phyloP scores from a whole-genome alignment of 208 protist species.

The Crithidia mellificae region DNA sequence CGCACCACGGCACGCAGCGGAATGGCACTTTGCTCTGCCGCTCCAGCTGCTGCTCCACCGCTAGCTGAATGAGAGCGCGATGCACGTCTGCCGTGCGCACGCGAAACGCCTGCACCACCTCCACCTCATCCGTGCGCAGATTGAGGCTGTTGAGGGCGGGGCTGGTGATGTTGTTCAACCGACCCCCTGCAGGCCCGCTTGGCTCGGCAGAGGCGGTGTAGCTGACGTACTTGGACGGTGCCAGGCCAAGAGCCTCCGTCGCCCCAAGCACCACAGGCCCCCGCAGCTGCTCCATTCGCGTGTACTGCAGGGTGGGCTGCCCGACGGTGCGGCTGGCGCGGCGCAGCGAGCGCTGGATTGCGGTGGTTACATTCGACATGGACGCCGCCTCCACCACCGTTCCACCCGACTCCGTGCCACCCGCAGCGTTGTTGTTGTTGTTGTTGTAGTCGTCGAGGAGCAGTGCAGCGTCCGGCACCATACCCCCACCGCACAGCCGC shows the following conservation, averaged over 20 bases:
- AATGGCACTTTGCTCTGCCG: slow-evolving; percentile 8
- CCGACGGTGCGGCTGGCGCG: slow-evolving; percentile 69
- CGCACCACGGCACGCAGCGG: slow-evolving; percentile 29
- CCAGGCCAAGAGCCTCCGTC: slow-evolving; percentile 68
- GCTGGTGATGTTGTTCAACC: slow-evolving; percentile 6
- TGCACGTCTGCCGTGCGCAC: slow-evolving; percentile 75
- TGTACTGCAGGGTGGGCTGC: slow-evolving; percentile 71
- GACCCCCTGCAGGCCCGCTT: slow-evolving; percentile 4
- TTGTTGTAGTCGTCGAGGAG: slow-evolving; percentile 20
- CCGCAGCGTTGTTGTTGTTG: too few species aligned
- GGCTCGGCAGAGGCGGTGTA: slow-evolving; percentile 42
- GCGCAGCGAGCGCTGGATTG: slow-evolving; percentile 67
- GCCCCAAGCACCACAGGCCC: slow-evolving; percentile 69
- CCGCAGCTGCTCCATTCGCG: slow-evolving; percentile 55
- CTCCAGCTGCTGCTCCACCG: slow-evolving; percentile 18
- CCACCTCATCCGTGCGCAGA: slow-evolving; percentile 15
- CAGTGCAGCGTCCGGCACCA: slow-evolving; percentile 16
- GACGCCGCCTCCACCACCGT: slow-evolving; percentile 49
- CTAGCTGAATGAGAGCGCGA: slow-evolving; percentile 55
- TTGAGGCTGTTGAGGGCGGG: slow-evolving; percentile 4
- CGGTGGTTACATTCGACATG: slow-evolving; percentile 67
- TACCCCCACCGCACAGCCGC: slow-evolving; percentile 52
- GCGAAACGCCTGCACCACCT: slow-evolving; percentile 59
- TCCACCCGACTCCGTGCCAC: slow-evolving; percentile 7
- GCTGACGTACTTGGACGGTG: slow-evolving; percentile 61